Conservation (phyloP, 352 stramenopile species). For the Phytophthora macrochlamydospora region DNA sequence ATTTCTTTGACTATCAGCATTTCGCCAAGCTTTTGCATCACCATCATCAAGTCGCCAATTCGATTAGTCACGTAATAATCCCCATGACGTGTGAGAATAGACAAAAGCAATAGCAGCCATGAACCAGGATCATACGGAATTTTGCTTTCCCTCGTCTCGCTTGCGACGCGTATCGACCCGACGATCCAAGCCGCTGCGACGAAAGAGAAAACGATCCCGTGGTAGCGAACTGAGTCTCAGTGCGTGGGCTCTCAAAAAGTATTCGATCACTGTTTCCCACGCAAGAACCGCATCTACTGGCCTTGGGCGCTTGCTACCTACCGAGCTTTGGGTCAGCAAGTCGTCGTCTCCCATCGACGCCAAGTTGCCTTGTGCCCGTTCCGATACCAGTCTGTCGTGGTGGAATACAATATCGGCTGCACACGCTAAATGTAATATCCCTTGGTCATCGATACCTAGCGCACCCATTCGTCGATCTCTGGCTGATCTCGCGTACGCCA, state of each 20-base stretch:
- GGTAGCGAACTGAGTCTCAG: constrained; percentile 27
- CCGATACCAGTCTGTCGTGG: constrained; percentile 55
- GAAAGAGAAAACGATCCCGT: constrained; percentile 22
- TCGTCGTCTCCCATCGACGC: constrained; percentile 19
- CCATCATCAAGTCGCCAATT: constrained; percentile 63
- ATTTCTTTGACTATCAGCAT: constrained; percentile 56
- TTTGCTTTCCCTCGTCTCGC: constrained; percentile 25
- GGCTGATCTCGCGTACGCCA: constrained; percentile 39
- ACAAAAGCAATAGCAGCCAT: constrained; percentile 56
- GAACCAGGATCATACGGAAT: constrained; percentile 40
- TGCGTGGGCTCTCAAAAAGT: constrained; percentile 35
- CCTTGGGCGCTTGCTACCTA: constrained; percentile 36
- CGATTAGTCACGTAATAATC: constrained; percentile 59
- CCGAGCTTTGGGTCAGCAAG: constrained; percentile 18
- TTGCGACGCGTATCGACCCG: constrained; percentile 20
- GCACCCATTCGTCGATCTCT: constrained; percentile 29
- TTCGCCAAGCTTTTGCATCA: constrained; percentile 51
- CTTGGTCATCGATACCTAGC: constrained; percentile 50
- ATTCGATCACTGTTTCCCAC: constrained; percentile 54
- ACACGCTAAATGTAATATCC: constrained; percentile 52
- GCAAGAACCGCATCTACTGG: constrained; percentile 31
- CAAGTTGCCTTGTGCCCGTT: constrained; percentile 19
- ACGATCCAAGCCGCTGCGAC: constrained; percentile 28
- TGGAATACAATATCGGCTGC: constrained; percentile 58
- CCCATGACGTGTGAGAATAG: constrained; percentile 51